A percentile compares a stretch with the other conserved stretches of the same genome.
phyloP scores from a whole-genome alignment of 495 filamentous ascomycete genomes.

The Xylaria scruposa region DNA sequence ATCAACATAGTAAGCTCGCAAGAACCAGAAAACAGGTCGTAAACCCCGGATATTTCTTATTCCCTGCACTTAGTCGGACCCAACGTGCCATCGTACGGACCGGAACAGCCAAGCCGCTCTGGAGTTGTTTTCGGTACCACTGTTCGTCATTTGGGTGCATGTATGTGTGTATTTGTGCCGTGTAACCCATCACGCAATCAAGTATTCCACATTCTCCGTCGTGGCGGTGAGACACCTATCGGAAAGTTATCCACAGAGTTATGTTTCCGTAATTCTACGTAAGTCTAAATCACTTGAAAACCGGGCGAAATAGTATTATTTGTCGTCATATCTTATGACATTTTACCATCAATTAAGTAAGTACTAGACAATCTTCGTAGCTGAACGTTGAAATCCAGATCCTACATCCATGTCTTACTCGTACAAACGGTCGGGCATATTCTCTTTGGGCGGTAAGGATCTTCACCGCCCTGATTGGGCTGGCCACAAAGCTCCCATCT shows the following conservation, averaged over 20 bases:
- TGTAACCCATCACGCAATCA: constrained; percentile 27
- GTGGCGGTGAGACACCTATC: constrained; percentile 22
- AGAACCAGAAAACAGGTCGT: background rate
- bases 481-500: too few relatives aligned
- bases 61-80: background rate
- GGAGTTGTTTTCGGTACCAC: background rate
- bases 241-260: background rate
- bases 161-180: constrained; percentile 12
- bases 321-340: background rate
- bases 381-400: background rate
- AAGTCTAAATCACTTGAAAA: background rate
- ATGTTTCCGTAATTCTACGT: background rate
- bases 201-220: background rate
- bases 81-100: background rate
- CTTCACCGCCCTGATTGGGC: constrained; percentile 14
- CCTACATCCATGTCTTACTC: background rate
- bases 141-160: background rate
- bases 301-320: background rate
- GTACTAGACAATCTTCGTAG: background rate
- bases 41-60: background rate
- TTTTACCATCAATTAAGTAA: background rate
- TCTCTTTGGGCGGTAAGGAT: constrained; percentile 5
- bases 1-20: background rate
- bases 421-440: background rate
- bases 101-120: background rate